phyloP scores from a whole-genome alignment of 2,329 filamentous ascomycete species.

The Aureobasidium sp. region DNA sequence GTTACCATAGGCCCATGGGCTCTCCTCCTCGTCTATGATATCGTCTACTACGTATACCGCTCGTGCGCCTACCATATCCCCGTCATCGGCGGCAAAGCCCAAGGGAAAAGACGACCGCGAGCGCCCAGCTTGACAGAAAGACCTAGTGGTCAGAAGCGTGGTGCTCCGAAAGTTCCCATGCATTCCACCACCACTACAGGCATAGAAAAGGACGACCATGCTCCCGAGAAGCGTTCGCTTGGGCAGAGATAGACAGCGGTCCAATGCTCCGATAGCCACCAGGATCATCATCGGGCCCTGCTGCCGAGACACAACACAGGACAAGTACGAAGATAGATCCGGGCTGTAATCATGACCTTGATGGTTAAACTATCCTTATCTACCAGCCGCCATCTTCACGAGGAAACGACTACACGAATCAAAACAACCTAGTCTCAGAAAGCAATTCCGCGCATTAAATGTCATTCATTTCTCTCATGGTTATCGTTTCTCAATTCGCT shows the following conservation, averaged over 20 bases:
- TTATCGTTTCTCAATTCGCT: not conserved
- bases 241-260: not conserved
- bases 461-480: not conserved
- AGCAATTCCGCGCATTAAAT: not conserved
- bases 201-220: not conserved
- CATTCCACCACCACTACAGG: not conserved
- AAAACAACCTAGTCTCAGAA: not conserved
- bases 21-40: slow-evolving; percentile 55
- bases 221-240: not conserved
- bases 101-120: slow-evolving; percentile 52
- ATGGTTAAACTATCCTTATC: not conserved
- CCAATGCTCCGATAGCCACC: not conserved
- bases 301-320: not conserved
- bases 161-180: not conserved
- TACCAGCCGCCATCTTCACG: not conserved
- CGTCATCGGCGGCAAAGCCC: slow-evolving; percentile 52
- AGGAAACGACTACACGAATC: slow-evolving; percentile 4
- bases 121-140: slow-evolving; percentile 55
- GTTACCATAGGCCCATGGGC: slow-evolving; percentile 58
- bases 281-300: not conserved
- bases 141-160: slow-evolving; percentile 36
- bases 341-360: not conserved
- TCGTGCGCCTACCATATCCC: slow-evolving; percentile 53
- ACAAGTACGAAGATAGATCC: not conserved
- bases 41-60: slow-evolving; percentile 55